These are phyloP conservation scores for Melampsora larici-populina DNA, from an alignment of 1,284 basidiomycete genomes.

Conservation along the genomic window DNA sequence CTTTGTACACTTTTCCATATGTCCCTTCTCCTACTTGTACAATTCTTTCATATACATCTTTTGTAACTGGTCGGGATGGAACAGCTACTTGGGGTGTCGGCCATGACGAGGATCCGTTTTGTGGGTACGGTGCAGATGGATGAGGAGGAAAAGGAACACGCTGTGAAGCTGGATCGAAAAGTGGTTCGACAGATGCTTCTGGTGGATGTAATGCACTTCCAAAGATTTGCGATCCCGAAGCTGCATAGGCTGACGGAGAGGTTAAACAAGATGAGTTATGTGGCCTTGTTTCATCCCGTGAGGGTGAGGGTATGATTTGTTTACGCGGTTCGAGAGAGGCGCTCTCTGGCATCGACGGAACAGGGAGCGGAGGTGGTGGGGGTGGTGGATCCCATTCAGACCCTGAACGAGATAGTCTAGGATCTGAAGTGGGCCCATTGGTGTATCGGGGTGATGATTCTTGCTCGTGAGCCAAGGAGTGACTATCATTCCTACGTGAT, in stretches of 20 bases:
- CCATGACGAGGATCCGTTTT: neutral
- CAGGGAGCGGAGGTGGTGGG: constrained; percentile 14
- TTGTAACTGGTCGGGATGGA: constrained; percentile 34
- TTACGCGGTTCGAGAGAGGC: neutral
- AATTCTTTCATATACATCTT: constrained; percentile 74
- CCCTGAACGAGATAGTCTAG: neutral
- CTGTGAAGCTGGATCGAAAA: neutral
- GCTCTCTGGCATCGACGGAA: neutral
- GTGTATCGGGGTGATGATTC: constrained; percentile 1
- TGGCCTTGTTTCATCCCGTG: neutral
- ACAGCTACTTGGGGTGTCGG: neutral
- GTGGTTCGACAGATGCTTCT: neutral
- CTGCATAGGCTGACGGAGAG: neutral
- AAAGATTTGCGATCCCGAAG: neutral
- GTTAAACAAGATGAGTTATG: neutral
- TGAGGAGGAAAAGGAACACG: neutral
- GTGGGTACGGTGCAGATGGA: neutral
- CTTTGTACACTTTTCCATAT: constrained; percentile 99
- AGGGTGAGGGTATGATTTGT: neutral
- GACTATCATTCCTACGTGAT: neutral
- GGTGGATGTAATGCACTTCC: neutral
- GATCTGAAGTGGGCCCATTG: constrained; percentile 1
- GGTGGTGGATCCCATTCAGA: constrained; percentile 14
- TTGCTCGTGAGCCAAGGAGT: neutral
- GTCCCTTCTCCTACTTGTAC: constrained; percentile 97